A percentile compares a stretch with the other conserved stretches of the same genome.
Evolutionary conservation across 768 basidiomycete species (phyloP).

Genomic region (Trametes cingulata): DNA sequence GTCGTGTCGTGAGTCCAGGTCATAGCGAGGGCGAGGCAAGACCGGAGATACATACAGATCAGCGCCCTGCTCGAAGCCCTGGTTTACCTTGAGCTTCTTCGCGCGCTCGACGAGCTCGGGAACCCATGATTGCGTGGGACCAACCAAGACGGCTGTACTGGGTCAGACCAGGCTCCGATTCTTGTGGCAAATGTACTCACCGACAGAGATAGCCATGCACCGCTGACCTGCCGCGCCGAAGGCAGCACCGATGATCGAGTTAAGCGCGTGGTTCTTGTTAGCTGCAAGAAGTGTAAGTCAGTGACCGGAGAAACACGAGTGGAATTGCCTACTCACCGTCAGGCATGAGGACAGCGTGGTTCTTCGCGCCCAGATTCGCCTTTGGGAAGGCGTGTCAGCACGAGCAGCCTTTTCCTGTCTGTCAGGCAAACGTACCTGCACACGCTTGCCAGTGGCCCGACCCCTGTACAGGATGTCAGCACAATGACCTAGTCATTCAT

Average conservation of each 20-base stretch:
- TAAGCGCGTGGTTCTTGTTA: slow-evolving; percentile 89
- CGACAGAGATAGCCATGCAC: slow-evolving; percentile 95
- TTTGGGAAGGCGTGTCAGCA: slow-evolving; percentile 25
- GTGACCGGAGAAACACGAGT: background rate
- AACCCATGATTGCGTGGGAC: slow-evolving; percentile 76
- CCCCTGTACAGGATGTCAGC: slow-evolving; percentile 49
- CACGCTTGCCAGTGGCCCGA: slow-evolving; percentile 84
- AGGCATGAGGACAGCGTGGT: slow-evolving; percentile 90
- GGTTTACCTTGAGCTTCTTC: slow-evolving; percentile 75
- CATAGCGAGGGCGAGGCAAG: too few relatives aligned
- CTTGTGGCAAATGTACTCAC: slow-evolving; percentile 40
- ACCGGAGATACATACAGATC: slow-evolving; percentile 69
- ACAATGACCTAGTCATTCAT: background rate
- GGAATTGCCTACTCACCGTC: slow-evolving; percentile 59
- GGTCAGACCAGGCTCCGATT: background rate
- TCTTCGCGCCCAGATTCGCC: slow-evolving; percentile 94
- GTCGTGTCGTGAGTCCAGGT: background rate
- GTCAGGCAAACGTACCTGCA: slow-evolving; percentile 50
- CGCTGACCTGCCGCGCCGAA: slow-evolving; percentile 98
- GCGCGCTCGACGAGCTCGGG: slow-evolving; percentile 85
- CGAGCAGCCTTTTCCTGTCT: too few relatives aligned
- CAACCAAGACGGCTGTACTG: slow-evolving; percentile 72
- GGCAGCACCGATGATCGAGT: slow-evolving; percentile 90
- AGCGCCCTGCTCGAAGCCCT: slow-evolving; percentile 85
- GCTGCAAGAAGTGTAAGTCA: slow-evolving; percentile 43